phyloP scores from a whole-genome alignment of 371 early-diverging fungal genomes.

The Rhizopus arrhizus region DNA sequence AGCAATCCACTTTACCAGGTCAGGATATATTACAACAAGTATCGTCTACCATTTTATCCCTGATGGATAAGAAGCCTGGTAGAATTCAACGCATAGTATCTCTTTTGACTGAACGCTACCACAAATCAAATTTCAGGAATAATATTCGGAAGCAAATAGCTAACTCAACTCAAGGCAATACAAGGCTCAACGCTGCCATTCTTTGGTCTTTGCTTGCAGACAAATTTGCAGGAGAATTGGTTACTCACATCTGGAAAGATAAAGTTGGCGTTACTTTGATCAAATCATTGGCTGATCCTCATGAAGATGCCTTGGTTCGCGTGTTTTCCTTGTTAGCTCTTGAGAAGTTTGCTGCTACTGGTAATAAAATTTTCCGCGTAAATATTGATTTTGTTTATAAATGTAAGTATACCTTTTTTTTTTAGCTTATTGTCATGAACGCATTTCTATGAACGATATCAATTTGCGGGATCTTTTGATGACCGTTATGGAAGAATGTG shows the following conservation, averaged over 20 bases:
- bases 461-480: conserved; percentile 30
- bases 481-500: conserved; percentile 38
- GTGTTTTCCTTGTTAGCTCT: conserved; percentile 48
- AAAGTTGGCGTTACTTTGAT: conserved; percentile 40
- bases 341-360: conserved; percentile 53
- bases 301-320: conserved; percentile 40
- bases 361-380: conserved; percentile 15
- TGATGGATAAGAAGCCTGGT: conserved; percentile 29
- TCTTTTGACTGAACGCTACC: conserved; percentile 17
- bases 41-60: conserved; percentile 34
- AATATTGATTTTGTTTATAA: not conserved
- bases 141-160: conserved; percentile 13
- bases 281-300: conserved; percentile 28
- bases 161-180: conserved; percentile 1
- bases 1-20: conserved; percentile 56
- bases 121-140: conserved; percentile 13
- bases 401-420: too few species aligned
- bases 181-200: conserved; percentile 42
- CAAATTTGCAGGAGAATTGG: conserved; percentile 50
- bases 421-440: conserved; percentile 36
- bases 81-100: conserved; percentile 29
- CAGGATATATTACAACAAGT: conserved; percentile 43
- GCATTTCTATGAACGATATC: conserved; percentile 31
- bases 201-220: conserved; percentile 50
- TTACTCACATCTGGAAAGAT: conserved; percentile 36